Conservation (phyloP, 1,284 basidiomycete genomes). For the Papiliotrema fonsecae region DNA sequence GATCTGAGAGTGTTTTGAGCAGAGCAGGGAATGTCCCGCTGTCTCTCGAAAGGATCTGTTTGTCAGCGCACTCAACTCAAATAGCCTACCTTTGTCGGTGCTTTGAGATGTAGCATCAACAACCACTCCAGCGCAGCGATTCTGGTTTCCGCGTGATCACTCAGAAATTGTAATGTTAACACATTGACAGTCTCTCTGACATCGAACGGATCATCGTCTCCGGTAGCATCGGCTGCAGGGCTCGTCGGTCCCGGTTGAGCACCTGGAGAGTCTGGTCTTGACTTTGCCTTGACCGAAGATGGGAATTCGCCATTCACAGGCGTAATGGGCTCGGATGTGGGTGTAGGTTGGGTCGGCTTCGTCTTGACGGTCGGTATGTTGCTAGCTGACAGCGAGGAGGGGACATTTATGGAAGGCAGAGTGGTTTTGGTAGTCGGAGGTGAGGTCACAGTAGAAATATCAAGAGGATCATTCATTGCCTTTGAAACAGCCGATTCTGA, state of each 20-base stretch:
- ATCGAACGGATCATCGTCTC: constrained; percentile 75
- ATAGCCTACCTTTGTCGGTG: constrained; percentile 73
- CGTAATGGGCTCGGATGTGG: constrained; percentile 47
- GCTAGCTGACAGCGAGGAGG: constrained; percentile 8
- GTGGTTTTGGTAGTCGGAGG: not conserved
- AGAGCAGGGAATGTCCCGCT: constrained; percentile 94
- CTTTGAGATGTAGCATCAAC: constrained; percentile 96
- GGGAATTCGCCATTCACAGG: constrained; percentile 39
- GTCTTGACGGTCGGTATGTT: constrained; percentile 14
- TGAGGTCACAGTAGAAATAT: constrained; percentile 6
- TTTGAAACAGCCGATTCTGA: constrained; percentile 4
- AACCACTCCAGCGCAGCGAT: constrained; percentile 97
- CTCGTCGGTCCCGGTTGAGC: constrained; percentile 19
- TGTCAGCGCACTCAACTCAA: not conserved
- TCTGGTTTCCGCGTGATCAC: constrained; percentile 92
- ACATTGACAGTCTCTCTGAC: constrained; percentile 89
- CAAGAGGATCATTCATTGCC: constrained; percentile 27
- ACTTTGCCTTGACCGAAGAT: constrained; percentile 13
- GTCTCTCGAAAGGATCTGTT: constrained; percentile 88
- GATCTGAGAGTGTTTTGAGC: constrained; percentile 92
- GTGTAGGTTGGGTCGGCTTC: constrained; percentile 26
- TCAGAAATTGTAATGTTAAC: constrained; percentile 87
- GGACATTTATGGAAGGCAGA: too few relatives aligned
- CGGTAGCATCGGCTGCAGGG: constrained; percentile 31
- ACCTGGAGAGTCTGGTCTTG: constrained; percentile 25